phyloP scores from a whole-genome alignment of 805 yeast species.

The Candida alai region DNA sequence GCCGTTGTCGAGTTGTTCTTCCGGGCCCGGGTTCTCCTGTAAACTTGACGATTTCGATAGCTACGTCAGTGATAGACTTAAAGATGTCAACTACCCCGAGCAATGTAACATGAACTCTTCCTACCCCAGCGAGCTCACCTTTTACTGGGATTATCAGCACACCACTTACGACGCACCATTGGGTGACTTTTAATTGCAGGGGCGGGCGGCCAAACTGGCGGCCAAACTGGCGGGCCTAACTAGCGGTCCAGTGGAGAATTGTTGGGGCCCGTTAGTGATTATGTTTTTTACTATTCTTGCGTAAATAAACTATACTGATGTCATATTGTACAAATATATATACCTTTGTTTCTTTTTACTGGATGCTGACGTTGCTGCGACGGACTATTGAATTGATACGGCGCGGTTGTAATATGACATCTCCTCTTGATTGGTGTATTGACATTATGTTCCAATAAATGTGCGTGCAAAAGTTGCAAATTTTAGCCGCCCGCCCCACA shows the following conservation, averaged over 20 bases:
- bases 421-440: too few species aligned
- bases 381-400: too few species aligned
- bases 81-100: slow-evolving; percentile 20
- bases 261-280: too few species aligned
- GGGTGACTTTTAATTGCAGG: slow-evolving; percentile 5
- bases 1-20: slow-evolving; percentile 30
- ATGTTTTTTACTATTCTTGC: background rate
- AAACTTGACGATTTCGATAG: slow-evolving; percentile 32
- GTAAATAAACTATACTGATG: background rate
- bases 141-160: slow-evolving; percentile 39
- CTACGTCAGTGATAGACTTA: slow-evolving; percentile 25
- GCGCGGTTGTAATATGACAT: too few species aligned
- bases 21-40: slow-evolving; percentile 43
- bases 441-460: too few species aligned
- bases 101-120: slow-evolving; percentile 23
- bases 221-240: too few species aligned
- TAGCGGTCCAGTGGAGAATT: too few species aligned
- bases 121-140: slow-evolving; percentile 27
- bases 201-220: too few species aligned
- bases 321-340: background rate
- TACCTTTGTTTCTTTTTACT: too few species aligned
- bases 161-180: slow-evolving; percentile 10
- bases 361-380: too few species aligned
- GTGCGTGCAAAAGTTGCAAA: too few species aligned
- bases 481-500: too few species aligned